These are phyloP conservation scores for Leucaena leucocephala DNA, from an alignment of 306 rosid genomes.

Conservation along the genomic window DNA sequence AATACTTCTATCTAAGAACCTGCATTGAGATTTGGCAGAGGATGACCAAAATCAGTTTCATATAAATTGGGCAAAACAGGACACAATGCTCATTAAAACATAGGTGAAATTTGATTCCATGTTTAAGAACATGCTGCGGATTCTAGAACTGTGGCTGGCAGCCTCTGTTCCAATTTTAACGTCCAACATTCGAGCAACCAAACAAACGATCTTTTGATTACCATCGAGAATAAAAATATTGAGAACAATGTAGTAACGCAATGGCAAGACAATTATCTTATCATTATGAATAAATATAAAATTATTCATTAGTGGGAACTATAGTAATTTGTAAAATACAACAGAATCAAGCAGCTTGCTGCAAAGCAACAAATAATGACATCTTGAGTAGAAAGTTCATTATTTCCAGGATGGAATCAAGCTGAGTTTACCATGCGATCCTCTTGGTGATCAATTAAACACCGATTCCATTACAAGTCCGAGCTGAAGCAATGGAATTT, in stretches of 20 bases:
- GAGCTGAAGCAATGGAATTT: neutral
- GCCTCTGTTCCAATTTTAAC: neutral
- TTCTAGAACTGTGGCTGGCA: neutral
- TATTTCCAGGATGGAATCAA: neutral
- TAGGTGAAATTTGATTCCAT: neutral
- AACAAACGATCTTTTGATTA: neutral
- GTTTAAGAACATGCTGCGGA: neutral
- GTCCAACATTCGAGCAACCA: neutral
- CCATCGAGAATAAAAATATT: neutral
- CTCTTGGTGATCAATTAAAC: neutral
- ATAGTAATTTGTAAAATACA: neutral
- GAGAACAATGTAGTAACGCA: neutral
- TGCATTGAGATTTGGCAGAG: conserved; percentile 37
- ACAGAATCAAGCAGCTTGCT: neutral
- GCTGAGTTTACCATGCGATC: neutral
- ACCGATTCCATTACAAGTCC: neutral
- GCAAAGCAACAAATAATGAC: neutral
- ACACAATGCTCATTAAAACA: neutral
- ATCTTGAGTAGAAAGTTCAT: neutral
- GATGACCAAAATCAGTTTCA: neutral
- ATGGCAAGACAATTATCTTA: neutral
- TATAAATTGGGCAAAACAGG: neutral
- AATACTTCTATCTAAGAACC: conserved; percentile 31
- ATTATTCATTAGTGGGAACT: neutral
- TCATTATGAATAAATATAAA: neutral